Percentiles rank a stretch among this genome's conserved stretches.
Conservation (phyloP, 2,329 filamentous ascomycete genomes). For the Ophiocordyceps australis region DNA sequence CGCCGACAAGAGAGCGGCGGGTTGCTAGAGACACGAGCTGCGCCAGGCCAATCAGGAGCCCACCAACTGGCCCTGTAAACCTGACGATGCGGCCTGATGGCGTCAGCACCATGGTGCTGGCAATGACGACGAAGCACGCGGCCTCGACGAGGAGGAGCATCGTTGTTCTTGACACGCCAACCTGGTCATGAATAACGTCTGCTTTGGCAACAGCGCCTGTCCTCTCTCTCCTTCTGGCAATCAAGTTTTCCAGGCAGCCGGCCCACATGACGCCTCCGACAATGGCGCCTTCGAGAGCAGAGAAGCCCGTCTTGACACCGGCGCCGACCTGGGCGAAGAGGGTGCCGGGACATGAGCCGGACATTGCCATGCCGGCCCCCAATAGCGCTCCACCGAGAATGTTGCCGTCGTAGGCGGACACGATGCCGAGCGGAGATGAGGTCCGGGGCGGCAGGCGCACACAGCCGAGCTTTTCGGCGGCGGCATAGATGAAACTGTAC, state of each 20-base stretch:
- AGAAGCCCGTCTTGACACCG: constrained; percentile 30
- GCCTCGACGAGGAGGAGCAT: constrained; percentile 24
- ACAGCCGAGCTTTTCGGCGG: constrained; percentile 23
- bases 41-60: constrained; percentile 36
- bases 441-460: constrained; percentile 25
- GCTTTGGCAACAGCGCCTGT: constrained; percentile 8
- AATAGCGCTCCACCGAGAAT: constrained; percentile 42
- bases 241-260: constrained; percentile 18
- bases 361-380: constrained; percentile 47
- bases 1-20: constrained; percentile 36
- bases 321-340: constrained; percentile 41
- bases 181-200: constrained; percentile 17
- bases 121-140: constrained; percentile 20
- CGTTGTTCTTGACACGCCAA: constrained; percentile 18
- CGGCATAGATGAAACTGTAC: constrained; percentile 23
- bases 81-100: constrained; percentile 11
- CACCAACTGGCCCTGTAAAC: constrained; percentile 31
- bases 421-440: constrained; percentile 32
- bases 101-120: constrained; percentile 13
- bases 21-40: constrained; percentile 37
- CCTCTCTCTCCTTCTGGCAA: constrained; percentile 11
- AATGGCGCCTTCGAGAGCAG: constrained; percentile 33
- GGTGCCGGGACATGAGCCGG: constrained; percentile 48
- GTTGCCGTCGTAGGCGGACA: constrained; percentile 43
- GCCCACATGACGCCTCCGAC: constrained; percentile 36